These are phyloP conservation scores for Linum tenue DNA, from an alignment of 345 rosid species.

Conservation along the genomic window DNA sequence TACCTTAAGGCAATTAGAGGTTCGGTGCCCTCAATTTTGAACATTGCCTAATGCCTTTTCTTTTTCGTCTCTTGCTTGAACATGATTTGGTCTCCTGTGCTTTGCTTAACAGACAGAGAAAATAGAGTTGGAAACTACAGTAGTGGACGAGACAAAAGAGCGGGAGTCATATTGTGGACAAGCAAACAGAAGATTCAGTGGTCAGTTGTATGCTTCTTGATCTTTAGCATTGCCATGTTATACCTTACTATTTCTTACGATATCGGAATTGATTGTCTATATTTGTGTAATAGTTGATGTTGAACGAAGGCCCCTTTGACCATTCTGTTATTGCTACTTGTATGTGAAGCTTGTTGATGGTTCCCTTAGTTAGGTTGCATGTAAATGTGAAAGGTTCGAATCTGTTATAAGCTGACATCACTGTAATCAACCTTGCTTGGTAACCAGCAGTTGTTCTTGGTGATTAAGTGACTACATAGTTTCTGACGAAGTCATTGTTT, in stretches of 20 bases:
- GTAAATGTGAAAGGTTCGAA: background rate
- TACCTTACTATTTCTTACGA: background rate
- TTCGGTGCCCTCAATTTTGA: conserved; percentile 20
- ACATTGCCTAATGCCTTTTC: background rate
- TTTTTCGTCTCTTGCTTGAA: conserved; percentile 2
- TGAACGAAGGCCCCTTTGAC: too few relatives aligned
- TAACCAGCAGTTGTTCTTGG: too few relatives aligned
- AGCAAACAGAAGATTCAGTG: conserved; percentile 81
- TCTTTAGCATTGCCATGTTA: conserved; percentile 1
- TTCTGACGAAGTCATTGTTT: too few relatives aligned
- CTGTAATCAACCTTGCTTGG: too few relatives aligned
- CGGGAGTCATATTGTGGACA: conserved; percentile 81
- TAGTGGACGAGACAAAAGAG: conserved; percentile 94
- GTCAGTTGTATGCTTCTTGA: conserved; percentile 37
- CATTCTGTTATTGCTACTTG: background rate
- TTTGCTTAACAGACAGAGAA: conserved; percentile 70
- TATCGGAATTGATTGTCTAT: background rate
- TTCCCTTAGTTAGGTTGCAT: background rate
- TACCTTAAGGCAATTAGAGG: conserved; percentile 87
- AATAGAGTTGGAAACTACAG: conserved; percentile 95
- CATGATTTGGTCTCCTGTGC: conserved; percentile 1
- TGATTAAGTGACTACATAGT: too few relatives aligned
- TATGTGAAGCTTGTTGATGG: background rate
- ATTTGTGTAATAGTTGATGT: background rate
- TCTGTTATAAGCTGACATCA: background rate